Evolutionary conservation across 345 rosid species (phyloP).

Genomic region (Eucalyptus marginata): DNA sequence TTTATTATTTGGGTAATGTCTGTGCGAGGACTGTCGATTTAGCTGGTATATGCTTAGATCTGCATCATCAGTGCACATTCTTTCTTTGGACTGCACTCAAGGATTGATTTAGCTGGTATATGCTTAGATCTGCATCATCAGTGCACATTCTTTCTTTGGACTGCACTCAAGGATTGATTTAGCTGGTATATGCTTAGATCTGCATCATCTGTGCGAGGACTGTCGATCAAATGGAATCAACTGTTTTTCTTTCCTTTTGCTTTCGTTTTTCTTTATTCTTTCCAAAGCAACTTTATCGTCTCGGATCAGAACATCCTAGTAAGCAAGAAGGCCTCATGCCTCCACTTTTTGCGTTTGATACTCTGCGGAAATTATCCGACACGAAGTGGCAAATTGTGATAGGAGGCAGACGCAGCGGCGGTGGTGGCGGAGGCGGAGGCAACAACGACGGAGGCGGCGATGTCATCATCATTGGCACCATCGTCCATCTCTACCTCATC

Average conservation of each 20-base stretch:
- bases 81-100: too few species aligned
- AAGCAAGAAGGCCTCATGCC: not conserved
- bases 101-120: too few species aligned
- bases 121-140: too few species aligned
- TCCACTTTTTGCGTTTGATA: not conserved
- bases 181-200: too few species aligned
- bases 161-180: too few species aligned
- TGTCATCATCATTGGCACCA: rapidly evolving
- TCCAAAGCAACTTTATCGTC: not conserved
- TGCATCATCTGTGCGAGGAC: too few species aligned
- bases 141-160: too few species aligned
- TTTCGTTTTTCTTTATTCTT: rapidly evolving
- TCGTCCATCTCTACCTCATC: not conserved
- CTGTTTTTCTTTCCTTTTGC: not conserved
- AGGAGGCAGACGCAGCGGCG: rapidly evolving
- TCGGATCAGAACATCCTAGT: not conserved
- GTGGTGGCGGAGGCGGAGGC: rapidly evolving
- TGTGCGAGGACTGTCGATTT: too few species aligned
- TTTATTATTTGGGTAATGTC: not conserved
- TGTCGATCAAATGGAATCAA: too few species aligned
- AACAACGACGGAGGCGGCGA: rapidly evolving
- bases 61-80: too few species aligned
- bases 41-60: too few species aligned
- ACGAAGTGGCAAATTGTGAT: not conserved
- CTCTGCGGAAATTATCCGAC: rapidly evolving